Evolutionary conservation across 1,139 yeast species (phyloP).

Genomic region (Protomyces lactucae-debilis): DNA sequence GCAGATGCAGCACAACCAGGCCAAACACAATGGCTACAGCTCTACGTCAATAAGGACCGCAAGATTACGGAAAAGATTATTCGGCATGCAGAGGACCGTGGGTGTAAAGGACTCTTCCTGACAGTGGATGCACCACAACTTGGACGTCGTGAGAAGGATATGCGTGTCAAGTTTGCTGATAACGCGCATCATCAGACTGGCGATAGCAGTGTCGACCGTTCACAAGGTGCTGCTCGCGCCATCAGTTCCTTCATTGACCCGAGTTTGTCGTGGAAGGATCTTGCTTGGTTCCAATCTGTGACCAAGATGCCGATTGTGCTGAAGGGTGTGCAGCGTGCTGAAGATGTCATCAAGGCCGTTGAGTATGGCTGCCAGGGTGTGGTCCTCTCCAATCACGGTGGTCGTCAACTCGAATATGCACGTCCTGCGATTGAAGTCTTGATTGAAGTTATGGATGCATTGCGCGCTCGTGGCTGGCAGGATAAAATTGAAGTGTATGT

Average conservation of each 20-base stretch:
- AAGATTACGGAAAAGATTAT: constrained; percentile 57
- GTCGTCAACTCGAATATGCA: constrained; percentile 56
- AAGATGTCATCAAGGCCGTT: constrained; percentile 50
- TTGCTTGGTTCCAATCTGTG: constrained; percentile 53
- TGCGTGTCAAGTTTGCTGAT: constrained; percentile 53
- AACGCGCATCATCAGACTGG: constrained; percentile 47
- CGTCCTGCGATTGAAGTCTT: constrained; percentile 64
- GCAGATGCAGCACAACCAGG: constrained; percentile 47
- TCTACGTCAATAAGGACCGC: constrained; percentile 74
- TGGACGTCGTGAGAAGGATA: constrained; percentile 78
- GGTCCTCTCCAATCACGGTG: constrained; percentile 55
- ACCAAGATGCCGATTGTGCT: constrained; percentile 60
- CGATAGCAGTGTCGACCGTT: constrained; percentile 52
- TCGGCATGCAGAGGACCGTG: constrained; percentile 66
- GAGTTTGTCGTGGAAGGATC: constrained; percentile 62
- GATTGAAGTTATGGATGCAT: constrained; percentile 57
- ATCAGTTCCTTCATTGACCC: constrained; percentile 81
- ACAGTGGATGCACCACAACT: constrained; percentile 94
- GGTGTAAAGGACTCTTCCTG: constrained; percentile 72
- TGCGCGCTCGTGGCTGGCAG: constrained; percentile 47
- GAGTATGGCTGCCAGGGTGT: constrained; percentile 49
- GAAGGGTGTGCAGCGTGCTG: constrained; percentile 52
- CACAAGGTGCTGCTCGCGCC: constrained; percentile 85
- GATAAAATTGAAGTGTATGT: constrained; percentile 42
- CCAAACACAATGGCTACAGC: constrained; percentile 82